phyloP scores from a whole-genome alignment of 176 grass and related monocot species.

The Rhipidocladum racemiflorum region DNA sequence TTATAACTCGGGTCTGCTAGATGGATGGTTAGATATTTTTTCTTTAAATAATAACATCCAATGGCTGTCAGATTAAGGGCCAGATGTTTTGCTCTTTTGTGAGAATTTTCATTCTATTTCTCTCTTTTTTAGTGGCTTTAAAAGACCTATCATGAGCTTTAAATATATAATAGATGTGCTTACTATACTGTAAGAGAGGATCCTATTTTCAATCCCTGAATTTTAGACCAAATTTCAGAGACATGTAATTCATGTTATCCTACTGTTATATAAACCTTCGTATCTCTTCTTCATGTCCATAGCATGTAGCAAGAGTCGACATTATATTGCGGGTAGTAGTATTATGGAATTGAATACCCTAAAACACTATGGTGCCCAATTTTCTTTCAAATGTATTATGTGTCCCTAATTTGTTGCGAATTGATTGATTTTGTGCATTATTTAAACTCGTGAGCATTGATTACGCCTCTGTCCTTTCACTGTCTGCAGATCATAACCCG shows the following conservation, averaged over 20 bases:
- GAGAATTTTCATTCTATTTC: no score
- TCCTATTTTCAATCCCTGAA: neutral
- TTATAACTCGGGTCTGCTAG: no score
- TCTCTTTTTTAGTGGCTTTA: no score
- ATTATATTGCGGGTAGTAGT: neutral
- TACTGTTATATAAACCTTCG: neutral
- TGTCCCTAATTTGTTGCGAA: neutral
- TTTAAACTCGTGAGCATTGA: constrained; percentile 7
- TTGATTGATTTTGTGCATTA: neutral
- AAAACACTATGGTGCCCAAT: neutral
- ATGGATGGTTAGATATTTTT: no score
- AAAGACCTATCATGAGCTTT: no score
- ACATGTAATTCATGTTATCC: neutral
- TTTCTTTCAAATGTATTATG: neutral
- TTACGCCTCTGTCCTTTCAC: neutral
- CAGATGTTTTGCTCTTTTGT: no score
- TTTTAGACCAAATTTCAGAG: neutral
- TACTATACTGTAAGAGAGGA: neutral
- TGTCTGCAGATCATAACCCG: constrained; percentile 30
- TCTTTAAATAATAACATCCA: no score
- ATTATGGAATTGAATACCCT: neutral
- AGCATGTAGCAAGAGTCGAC: neutral
- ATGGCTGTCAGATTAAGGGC: no score
- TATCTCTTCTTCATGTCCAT: neutral
- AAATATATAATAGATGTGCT: neutral